Conservation (phyloP, 306 rosid genomes). For the Albizia julibrissin region DNA sequence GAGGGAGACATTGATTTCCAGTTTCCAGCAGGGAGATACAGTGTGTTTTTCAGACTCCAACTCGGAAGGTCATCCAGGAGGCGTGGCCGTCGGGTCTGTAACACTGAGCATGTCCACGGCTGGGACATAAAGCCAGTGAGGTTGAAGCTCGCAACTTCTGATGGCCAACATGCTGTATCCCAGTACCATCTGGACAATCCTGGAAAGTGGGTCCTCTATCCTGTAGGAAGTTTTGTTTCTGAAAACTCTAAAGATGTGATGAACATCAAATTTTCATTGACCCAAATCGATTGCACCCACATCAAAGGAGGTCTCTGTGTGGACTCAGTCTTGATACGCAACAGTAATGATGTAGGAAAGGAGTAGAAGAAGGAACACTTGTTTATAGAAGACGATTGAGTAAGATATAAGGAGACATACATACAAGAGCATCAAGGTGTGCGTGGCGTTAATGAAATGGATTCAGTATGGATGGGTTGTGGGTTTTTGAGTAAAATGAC, state of each 20-base stretch:
- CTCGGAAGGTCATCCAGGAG: conserved; percentile 74
- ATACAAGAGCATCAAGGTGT: neutral
- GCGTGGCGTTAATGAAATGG: neutral
- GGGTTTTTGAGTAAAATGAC: neutral
- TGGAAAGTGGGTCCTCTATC: conserved; percentile 72
- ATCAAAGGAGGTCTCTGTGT: conserved; percentile 91
- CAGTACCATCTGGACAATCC: conserved; percentile 64
- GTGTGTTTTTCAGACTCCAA: conserved; percentile 71
- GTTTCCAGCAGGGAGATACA: conserved; percentile 70
- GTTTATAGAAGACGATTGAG: neutral
- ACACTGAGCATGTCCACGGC: conserved; percentile 71
- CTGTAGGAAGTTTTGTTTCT: conserved; percentile 71
- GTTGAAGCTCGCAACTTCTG: conserved; percentile 71
- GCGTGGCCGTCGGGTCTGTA: conserved; percentile 70
- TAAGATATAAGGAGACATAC: neutral
- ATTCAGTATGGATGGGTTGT: neutral
- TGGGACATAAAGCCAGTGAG: conserved; percentile 81
- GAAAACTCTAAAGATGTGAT: conserved; percentile 46
- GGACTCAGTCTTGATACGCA: conserved; percentile 69
- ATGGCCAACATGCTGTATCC: conserved; percentile 60
- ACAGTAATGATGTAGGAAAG: conserved; percentile 38
- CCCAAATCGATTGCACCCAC: conserved; percentile 93
- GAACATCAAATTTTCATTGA: conserved; percentile 69
- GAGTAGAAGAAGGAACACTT: conserved; percentile 1
- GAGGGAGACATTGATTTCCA: conserved; percentile 78